phyloP scores from a whole-genome alignment of 495 filamentous ascomycete genomes.

The Clohesyomyces aquaticus region DNA sequence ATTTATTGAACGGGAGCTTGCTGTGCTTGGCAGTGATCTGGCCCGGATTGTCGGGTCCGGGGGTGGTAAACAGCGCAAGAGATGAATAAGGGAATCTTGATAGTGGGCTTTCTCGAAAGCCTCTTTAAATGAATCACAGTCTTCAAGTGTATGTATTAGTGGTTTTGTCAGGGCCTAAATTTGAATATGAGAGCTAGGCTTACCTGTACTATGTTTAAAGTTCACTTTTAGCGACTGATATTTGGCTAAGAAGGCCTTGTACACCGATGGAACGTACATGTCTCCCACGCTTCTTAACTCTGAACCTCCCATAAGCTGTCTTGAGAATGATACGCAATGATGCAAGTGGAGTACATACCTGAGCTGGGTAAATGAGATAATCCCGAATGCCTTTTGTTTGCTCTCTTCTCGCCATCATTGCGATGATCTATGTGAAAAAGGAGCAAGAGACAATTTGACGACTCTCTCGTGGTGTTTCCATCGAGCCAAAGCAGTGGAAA shows the following conservation, averaged over 20 bases:
- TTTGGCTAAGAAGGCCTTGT: not conserved
- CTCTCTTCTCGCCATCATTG: not conserved
- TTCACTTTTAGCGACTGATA: not conserved
- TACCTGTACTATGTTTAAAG: not conserved
- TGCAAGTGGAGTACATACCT: not conserved
- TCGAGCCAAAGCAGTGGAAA: slow-evolving; percentile 7
- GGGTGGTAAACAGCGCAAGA: slow-evolving; percentile 4
- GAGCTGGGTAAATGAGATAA: not conserved
- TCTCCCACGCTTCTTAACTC: not conserved
- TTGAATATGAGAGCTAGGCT: too few species aligned
- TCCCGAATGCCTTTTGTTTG: not conserved
- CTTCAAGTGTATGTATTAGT: not conserved
- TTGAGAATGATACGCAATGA: not conserved
- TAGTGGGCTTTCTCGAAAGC: slow-evolving; percentile 6
- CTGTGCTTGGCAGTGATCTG: not conserved
- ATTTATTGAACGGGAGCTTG: slow-evolving; percentile 4
- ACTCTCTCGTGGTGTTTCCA: not conserved
- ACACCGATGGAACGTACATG: slow-evolving; percentile 2
- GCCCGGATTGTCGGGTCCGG: not conserved
- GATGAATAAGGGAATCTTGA: slow-evolving; percentile 3
- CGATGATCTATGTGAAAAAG: not conserved
- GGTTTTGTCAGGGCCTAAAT: too few species aligned
- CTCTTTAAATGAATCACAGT: not conserved
- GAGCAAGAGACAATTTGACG: not conserved
- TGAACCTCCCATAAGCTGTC: not conserved